Evolutionary conservation across 805 yeast species (phyloP).

Genomic region (Myxozyma geophila): DNA sequence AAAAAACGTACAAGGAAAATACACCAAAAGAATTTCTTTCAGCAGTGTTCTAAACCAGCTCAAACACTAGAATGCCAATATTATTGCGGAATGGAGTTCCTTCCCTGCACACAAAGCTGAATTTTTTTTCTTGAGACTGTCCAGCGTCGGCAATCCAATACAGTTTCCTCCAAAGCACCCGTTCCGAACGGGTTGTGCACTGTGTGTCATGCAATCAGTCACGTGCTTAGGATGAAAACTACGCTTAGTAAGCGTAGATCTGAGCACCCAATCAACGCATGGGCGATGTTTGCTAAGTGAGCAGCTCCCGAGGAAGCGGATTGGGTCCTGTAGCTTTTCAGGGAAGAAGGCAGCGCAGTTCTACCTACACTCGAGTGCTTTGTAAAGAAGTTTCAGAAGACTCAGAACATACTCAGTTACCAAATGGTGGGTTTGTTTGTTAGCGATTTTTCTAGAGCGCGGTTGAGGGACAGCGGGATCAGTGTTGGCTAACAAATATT

Average conservation of each 20-base stretch:
- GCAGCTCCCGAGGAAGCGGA: conserved; percentile 13
- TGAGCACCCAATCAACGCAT: conserved; percentile 17
- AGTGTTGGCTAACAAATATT: background rate
- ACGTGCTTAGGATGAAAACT: background rate
- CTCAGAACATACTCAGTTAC: background rate
- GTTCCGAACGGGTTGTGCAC: conserved; percentile 2
- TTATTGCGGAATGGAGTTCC: too few species aligned
- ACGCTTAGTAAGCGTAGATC: conserved; percentile 3
- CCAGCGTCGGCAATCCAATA: background rate
- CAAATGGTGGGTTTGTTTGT: conserved; percentile 1
- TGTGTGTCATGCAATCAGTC: background rate
- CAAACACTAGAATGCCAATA: too few species aligned
- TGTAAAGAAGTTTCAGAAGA: background rate
- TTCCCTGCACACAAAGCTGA: too few species aligned
- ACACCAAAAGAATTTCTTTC: too few species aligned
- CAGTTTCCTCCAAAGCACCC: background rate
- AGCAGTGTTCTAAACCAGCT: too few species aligned
- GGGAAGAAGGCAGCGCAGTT: background rate
- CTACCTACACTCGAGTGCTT: background rate
- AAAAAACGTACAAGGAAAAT: too few species aligned
- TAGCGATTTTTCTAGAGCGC: background rate
- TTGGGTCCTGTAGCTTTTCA: background rate
- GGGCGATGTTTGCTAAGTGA: conserved; percentile 9
- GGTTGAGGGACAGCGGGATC: background rate
- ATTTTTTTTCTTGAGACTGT: too few species aligned